phyloP scores from a whole-genome alignment of 1,284 basidiomycete genomes.

The Leccinum pachyderme region DNA sequence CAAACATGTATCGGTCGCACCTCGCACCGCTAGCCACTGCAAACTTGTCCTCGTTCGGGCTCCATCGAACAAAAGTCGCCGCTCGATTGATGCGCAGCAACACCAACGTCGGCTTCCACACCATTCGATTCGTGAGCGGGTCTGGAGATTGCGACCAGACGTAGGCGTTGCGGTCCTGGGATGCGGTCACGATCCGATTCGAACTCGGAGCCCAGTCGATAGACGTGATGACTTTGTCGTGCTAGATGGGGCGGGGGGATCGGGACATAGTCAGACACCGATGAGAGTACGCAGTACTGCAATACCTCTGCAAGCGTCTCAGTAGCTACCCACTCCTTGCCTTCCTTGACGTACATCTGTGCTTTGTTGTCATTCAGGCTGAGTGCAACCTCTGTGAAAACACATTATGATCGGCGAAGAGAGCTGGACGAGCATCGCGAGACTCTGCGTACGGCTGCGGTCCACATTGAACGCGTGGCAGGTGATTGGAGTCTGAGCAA shows the following conservation, averaged over 20 bases:
- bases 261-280: not conserved
- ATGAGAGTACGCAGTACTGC: conserved; percentile 17
- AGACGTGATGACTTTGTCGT: conserved; percentile 97
- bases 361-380: conserved; percentile 91
- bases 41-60: conserved; percentile 97
- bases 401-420: conserved; percentile 12
- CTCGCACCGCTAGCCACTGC: conserved; percentile 96
- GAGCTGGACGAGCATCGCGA: not conserved
- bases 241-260: conserved; percentile 47
- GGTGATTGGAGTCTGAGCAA: conserved; percentile 83
- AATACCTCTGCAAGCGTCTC: conserved; percentile 85
- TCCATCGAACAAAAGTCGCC: conserved; percentile 95
- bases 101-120: conserved; percentile 98
- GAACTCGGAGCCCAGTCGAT: conserved; percentile 98
- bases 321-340: conserved; percentile 71
- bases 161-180: conserved; percentile 98
- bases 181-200: conserved; percentile 97
- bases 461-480: conserved; percentile 93
- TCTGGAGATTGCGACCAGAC: conserved; percentile 90
- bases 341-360: conserved; percentile 74
- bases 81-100: conserved; percentile 93
- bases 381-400: conserved; percentile 79
- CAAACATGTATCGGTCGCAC: conserved; percentile 36
- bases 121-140: conserved; percentile 60
- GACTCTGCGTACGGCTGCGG: conserved; percentile 65